These are phyloP conservation scores for Dryas alaskensis DNA, from an alignment of 306 rosid species.

Conservation along the genomic window DNA sequence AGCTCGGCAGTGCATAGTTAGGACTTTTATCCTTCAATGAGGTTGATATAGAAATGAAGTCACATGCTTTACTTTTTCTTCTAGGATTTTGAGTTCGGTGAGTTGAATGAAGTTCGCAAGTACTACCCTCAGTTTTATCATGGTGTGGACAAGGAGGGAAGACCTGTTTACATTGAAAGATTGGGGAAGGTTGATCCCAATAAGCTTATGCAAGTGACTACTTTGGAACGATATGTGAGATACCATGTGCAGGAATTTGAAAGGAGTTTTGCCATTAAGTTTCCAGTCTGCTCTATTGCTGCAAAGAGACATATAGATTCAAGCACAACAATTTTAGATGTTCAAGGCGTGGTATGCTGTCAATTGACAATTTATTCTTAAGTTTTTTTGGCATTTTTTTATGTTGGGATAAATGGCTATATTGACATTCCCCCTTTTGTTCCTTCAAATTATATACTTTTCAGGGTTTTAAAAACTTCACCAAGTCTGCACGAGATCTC, in stretches of 20 bases:
- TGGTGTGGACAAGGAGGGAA: slow-evolving; percentile 92
- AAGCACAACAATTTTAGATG: slow-evolving; percentile 85
- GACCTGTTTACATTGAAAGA: slow-evolving; percentile 82
- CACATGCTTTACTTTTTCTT: not conserved
- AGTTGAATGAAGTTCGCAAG: slow-evolving; percentile 65
- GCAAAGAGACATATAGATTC: slow-evolving; percentile 92
- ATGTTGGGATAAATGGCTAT: slow-evolving; percentile 3
- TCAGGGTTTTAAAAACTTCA: slow-evolving; percentile 81
- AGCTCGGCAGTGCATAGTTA: not conserved
- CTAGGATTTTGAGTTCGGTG: slow-evolving; percentile 79
- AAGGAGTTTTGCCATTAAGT: slow-evolving; percentile 68
- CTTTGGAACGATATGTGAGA: slow-evolving; percentile 68
- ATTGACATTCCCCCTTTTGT: slow-evolving; percentile 10
- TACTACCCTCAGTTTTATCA: slow-evolving; percentile 90
- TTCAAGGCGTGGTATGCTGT: slow-evolving; percentile 80
- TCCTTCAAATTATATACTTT: slow-evolving; percentile 21
- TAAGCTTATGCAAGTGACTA: slow-evolving; percentile 78
- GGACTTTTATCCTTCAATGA: not conserved
- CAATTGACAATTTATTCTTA: slow-evolving; percentile 13
- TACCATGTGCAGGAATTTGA: slow-evolving; percentile 93
- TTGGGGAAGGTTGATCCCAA: slow-evolving; percentile 80
- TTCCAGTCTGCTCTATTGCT: slow-evolving; percentile 89
- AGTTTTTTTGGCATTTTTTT: slow-evolving; percentile 16
- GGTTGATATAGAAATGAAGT: not conserved
- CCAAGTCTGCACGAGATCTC: slow-evolving; percentile 77